These are phyloP conservation scores for Apophysomyces elegans DNA, from an alignment of 371 early-diverging fungal species.

Conservation along the genomic window DNA sequence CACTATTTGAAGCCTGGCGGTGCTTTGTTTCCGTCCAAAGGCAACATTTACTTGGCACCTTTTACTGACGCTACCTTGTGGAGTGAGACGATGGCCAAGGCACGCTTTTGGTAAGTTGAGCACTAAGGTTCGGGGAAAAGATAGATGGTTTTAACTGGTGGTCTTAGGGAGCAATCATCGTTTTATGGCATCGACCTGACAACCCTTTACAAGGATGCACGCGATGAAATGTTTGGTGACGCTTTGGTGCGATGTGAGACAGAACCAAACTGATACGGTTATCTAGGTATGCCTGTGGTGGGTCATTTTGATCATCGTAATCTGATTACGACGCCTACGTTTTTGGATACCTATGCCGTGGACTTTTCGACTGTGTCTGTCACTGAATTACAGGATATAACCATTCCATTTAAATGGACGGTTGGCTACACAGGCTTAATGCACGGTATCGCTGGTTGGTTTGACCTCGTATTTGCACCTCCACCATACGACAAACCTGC, in stretches of 20 bases:
- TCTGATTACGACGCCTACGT: constrained; percentile 70
- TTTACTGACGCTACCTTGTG: constrained; percentile 83
- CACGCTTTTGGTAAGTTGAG: constrained; percentile 71
- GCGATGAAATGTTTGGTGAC: constrained; percentile 83
- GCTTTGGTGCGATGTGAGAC: neutral
- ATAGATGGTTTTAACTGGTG: neutral
- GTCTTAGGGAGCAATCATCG: constrained; percentile 68
- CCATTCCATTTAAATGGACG: constrained; percentile 85
- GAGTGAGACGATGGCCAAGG: constrained; percentile 93
- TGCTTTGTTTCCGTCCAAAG: constrained; percentile 87
- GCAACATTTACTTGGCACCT: constrained; percentile 89
- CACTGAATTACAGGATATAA: constrained; percentile 77
- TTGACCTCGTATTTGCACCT: constrained; percentile 82
- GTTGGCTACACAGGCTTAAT: constrained; percentile 87
- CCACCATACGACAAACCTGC: constrained; percentile 39
- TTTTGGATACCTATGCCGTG: constrained; percentile 59
- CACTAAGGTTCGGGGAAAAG: neutral
- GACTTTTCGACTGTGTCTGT: constrained; percentile 87
- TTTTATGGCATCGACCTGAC: constrained; percentile 96
- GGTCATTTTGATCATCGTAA: constrained; percentile 91
- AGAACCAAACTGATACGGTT: constrained; percentile 30
- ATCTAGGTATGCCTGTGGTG: constrained; percentile 81
- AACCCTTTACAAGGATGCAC: constrained; percentile 80
- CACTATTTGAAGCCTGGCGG: constrained; percentile 92
- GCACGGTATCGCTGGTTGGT: constrained; percentile 98